Evolutionary conservation across 371 early-diverging fungal genomes (phyloP).

Genomic region (Apophysomyces variabilis): DNA sequence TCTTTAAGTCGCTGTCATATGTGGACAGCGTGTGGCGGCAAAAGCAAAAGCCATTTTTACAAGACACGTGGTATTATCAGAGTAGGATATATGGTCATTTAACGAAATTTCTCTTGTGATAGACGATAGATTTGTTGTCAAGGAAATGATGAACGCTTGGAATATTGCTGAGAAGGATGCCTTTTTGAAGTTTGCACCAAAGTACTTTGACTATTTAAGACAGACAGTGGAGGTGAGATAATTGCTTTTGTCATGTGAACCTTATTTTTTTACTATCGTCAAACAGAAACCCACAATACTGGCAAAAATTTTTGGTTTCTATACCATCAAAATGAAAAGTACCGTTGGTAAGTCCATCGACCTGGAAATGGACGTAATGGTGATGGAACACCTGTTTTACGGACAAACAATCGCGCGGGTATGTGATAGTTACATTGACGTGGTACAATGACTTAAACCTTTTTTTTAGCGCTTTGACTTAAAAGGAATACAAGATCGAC

Average conservation of each 20-base stretch:
- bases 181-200: constrained; percentile 87
- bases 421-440: constrained; percentile 10
- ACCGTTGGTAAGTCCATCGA: constrained; percentile 63
- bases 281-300: constrained; percentile 73
- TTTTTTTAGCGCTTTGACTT: constrained; percentile 81
- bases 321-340: constrained; percentile 79
- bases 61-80: constrained; percentile 57
- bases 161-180: constrained; percentile 85
- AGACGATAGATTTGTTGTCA: constrained; percentile 89
- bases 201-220: constrained; percentile 88
- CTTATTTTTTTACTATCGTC: constrained; percentile 28
- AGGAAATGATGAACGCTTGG: constrained; percentile 81
- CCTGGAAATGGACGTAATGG: constrained; percentile 83
- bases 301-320: constrained; percentile 94
- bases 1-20: constrained; percentile 80
- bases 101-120: background rate
- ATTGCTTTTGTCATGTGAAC: constrained; percentile 11
- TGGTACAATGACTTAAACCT: constrained; percentile 10
- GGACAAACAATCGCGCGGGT: constrained; percentile 70
- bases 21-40: constrained; percentile 87
- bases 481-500: constrained; percentile 80
- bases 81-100: no score
- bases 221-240: constrained; percentile 44
- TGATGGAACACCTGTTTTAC: constrained; percentile 95
- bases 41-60: constrained; percentile 69